Evolutionary conservation across 2,329 filamentous ascomycete genomes (phyloP).

Genomic region (Neonectria coccinea): DNA sequence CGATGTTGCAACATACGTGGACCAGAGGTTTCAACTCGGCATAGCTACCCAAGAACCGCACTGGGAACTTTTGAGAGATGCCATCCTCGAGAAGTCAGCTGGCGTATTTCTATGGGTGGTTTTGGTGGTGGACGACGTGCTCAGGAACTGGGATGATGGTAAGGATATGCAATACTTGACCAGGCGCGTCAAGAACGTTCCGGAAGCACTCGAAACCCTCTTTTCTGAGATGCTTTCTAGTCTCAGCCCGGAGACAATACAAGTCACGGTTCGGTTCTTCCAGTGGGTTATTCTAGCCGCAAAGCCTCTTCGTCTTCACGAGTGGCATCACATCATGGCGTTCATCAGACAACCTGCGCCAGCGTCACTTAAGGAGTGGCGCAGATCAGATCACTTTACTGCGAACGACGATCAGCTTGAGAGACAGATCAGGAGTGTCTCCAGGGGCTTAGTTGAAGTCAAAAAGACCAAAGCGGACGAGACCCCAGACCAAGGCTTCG

Average conservation of each 20-base stretch:
- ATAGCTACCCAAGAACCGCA: neutral
- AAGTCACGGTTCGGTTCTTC: slow-evolving; percentile 6
- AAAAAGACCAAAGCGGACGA: neutral
- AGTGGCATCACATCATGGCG: slow-evolving; percentile 35
- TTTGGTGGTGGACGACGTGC: slow-evolving; percentile 19
- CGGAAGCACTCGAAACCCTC: slow-evolving; percentile 14
- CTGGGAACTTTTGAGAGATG: neutral
- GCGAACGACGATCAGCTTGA: slow-evolving; percentile 29
- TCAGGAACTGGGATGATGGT: slow-evolving; percentile 22
- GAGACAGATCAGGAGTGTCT: slow-evolving; percentile 24
- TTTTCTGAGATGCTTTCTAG: neutral
- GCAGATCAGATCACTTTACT: slow-evolving; percentile 2
- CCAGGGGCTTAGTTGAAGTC: slow-evolving; percentile 26
- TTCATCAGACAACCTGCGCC: slow-evolving; percentile 14
- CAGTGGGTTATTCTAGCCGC: slow-evolving; percentile 25
- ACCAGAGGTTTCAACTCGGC: neutral
- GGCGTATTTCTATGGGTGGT: slow-evolving; percentile 33
- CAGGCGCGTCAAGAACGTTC: neutral
- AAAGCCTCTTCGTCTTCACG: slow-evolving; percentile 22
- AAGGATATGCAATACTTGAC: neutral
- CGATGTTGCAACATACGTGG: slow-evolving; percentile 26
- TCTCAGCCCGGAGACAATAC: neutral
- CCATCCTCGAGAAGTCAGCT: neutral
- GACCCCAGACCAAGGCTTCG: neutral
- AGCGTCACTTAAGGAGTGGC: slow-evolving; percentile 13